A percentile compares a stretch with the other conserved stretches of the same genome.
These are phyloP conservation scores for Phytophthora syringae DNA, from an alignment of 352 stramenopile species.

Conservation along the genomic window DNA sequence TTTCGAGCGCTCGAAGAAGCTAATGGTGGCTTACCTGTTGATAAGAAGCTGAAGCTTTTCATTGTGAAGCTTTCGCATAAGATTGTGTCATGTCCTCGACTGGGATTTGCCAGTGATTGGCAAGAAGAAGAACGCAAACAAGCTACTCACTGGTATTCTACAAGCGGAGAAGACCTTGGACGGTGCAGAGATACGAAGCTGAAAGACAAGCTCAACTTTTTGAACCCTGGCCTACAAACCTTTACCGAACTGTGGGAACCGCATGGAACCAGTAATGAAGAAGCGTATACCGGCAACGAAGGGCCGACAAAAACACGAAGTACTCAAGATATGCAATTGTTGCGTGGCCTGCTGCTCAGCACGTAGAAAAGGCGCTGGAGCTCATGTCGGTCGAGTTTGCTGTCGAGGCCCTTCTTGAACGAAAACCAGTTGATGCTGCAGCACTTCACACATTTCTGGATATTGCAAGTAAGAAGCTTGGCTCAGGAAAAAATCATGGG, in stretches of 20 bases:
- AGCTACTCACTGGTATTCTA: neutral
- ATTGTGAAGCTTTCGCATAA: neutral
- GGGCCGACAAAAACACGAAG: constrained; percentile 17
- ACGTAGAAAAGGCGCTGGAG: constrained; percentile 6
- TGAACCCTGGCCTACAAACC: neutral
- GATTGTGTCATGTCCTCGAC: neutral
- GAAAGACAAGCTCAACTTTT: neutral
- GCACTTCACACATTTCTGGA: constrained; percentile 11
- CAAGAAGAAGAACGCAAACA: neutral
- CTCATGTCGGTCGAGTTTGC: constrained; percentile 9
- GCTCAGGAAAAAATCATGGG: neutral
- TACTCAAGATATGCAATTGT: constrained; percentile 26
- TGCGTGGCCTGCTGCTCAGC: constrained; percentile 8
- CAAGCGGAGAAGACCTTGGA: neutral
- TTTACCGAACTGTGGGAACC: constrained; percentile 1
- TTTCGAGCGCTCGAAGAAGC: neutral
- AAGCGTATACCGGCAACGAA: constrained; percentile 17
- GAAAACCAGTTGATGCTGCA: neutral
- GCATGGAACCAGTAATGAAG: neutral
- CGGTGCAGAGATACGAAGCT: neutral
- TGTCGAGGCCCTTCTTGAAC: constrained; percentile 4
- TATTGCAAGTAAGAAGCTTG: constrained; percentile 1
- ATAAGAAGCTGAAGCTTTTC: neutral
- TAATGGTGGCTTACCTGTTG: neutral
- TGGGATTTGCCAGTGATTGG: neutral